These are phyloP conservation scores for Metrosideros polymorpha DNA, from an alignment of 441 rosid species.

Conservation along the genomic window DNA sequence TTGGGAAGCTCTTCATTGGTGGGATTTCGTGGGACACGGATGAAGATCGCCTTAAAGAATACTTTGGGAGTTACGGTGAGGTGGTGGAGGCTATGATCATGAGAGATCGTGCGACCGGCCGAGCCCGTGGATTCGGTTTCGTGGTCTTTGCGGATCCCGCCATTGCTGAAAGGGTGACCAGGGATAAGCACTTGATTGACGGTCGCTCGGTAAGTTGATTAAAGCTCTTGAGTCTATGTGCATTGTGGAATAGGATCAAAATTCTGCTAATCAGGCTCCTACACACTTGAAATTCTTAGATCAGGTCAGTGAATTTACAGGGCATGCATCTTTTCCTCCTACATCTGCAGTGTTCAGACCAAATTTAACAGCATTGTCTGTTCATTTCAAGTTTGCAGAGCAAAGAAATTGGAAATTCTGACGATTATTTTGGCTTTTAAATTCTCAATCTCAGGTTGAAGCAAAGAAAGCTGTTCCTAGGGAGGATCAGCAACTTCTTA, in stretches of 20 bases:
- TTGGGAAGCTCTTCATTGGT: constrained; percentile 74
- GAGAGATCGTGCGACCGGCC: constrained; percentile 63
- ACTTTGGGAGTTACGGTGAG: constrained; percentile 52
- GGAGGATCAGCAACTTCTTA: constrained; percentile 50
- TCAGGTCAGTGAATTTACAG: not conserved
- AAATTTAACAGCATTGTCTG: not conserved
- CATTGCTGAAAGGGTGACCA: constrained; percentile 64
- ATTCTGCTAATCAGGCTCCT: not conserved
- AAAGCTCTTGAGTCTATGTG: not conserved
- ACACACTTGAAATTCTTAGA: not conserved
- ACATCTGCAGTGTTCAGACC: not conserved
- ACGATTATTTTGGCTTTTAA: constrained; percentile 1
- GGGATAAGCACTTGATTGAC: constrained; percentile 66
- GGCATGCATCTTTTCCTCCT: not conserved
- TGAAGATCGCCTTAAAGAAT: constrained; percentile 55
- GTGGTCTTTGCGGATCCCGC: constrained; percentile 58
- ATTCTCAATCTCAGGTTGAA: constrained; percentile 42
- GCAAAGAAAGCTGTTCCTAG: constrained; percentile 74
- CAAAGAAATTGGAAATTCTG: not conserved
- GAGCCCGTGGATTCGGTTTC: constrained; percentile 73
- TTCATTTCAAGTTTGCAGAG: not conserved
- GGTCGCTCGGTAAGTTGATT: constrained; percentile 56
- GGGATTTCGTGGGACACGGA: constrained; percentile 79
- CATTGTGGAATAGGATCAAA: not conserved
- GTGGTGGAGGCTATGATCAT: constrained; percentile 63